Percentiles rank a stretch among this genome's conserved stretches.
Evolutionary conservation across 2,329 filamentous ascomycete species (phyloP).

Genomic region (Chaetomium sp.): DNA sequence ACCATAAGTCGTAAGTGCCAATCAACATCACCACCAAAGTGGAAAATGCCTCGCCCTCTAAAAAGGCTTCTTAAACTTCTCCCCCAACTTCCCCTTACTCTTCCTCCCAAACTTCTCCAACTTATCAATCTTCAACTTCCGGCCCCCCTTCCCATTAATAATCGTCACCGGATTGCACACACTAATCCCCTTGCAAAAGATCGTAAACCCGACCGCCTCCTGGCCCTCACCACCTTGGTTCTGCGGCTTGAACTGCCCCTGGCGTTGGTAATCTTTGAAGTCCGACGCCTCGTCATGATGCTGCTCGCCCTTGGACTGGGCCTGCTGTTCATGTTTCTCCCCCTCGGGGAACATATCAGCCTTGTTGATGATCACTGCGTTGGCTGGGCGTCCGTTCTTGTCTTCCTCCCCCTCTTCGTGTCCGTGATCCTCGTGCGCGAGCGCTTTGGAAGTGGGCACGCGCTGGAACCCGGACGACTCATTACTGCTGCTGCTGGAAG

Average conservation of each 20-base stretch:
- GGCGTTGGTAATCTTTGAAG: not conserved
- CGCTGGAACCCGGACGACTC: no score
- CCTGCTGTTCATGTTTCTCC: not conserved
- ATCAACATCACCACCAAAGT: no score
- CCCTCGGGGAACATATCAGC: not conserved
- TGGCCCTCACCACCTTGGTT: no score
- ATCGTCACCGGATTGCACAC: conserved; percentile 15
- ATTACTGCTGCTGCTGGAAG: no score
- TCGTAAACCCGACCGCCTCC: not conserved
- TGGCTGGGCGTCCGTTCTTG: no score
- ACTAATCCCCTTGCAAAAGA: conserved; percentile 11
- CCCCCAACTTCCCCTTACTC: no score
- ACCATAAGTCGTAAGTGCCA: no score
- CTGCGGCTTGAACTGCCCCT: not conserved
- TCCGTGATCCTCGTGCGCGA: not conserved
- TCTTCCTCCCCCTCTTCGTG: no score
- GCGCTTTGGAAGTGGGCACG: not conserved
- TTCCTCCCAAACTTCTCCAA: not conserved
- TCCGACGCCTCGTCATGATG: not conserved
- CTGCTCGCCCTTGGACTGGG: not conserved
- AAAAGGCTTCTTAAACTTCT: no score
- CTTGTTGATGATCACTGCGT: not conserved
- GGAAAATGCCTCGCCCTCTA: no score
- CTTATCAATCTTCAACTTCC: not conserved
- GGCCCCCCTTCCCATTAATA: not conserved